A percentile compares a stretch with the other conserved stretches of the same genome.
Conservation (phyloP, 352 stramenopile genomes). For the Globisporangium rhizosaccharum region DNA sequence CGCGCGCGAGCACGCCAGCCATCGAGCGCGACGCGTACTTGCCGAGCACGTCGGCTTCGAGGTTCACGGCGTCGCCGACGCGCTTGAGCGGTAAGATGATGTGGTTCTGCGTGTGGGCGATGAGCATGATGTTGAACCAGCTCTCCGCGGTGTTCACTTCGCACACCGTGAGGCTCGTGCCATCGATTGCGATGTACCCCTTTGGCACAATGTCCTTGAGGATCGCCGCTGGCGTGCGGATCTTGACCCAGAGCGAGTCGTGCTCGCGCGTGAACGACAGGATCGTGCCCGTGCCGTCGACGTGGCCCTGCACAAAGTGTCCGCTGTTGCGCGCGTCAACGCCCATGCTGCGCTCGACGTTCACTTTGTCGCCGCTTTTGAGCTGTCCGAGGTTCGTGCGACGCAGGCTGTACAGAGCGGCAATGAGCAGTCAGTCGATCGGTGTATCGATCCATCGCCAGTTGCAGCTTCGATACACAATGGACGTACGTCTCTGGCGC, state of each 20-base stretch:
- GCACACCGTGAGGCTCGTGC: conserved; percentile 96
- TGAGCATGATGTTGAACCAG: conserved; percentile 99
- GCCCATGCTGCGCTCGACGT: conserved; percentile 89
- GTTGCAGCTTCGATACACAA: not conserved
- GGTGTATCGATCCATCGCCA: not conserved
- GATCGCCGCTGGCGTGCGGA: conserved; percentile 73
- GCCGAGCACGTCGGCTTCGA: conserved; percentile 90
- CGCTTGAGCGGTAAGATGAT: conserved; percentile 94
- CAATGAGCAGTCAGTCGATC: not conserved
- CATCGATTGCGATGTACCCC: conserved; percentile 97
- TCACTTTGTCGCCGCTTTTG: conserved; percentile 90
- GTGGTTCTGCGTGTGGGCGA: conserved; percentile 97
- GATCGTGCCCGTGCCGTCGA: conserved; percentile 94
- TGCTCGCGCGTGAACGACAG: conserved; percentile 86
- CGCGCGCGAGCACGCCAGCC: conserved; percentile 43
- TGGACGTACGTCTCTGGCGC: conserved; percentile 89
- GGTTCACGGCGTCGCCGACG: conserved; percentile 85
- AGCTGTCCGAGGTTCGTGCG: conserved; percentile 87
- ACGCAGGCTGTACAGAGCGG: conserved; percentile 44
- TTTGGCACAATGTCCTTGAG: conserved; percentile 90
- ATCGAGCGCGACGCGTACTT: conserved; percentile 89
- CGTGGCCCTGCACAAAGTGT: conserved; percentile 98
- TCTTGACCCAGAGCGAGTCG: conserved; percentile 96
- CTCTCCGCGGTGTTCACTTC: conserved; percentile 71
- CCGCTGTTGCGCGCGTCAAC: conserved; percentile 93